These are phyloP conservation scores for Ilyonectria sp. DNA, from an alignment of 2,329 filamentous ascomycete species.

Conservation along the genomic window DNA sequence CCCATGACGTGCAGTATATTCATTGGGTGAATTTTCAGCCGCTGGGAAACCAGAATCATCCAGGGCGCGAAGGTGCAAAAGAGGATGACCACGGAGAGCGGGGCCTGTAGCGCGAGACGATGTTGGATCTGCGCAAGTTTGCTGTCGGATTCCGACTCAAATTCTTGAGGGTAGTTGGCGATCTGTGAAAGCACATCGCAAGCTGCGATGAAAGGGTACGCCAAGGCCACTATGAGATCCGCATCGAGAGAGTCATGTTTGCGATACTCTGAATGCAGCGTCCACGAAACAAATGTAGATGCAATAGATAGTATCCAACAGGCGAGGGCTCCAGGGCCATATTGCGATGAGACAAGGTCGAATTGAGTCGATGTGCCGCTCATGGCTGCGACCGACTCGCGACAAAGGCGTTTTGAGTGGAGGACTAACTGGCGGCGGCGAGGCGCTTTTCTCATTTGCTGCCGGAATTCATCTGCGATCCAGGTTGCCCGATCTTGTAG, in stretches of 20 bases:
- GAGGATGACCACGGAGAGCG: not conserved
- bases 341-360: not conserved
- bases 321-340: not conserved
- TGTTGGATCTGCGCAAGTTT: not conserved
- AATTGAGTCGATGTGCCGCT: not conserved
- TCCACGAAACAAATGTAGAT: not conserved
- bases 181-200: not conserved
- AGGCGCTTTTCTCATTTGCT: too few relatives aligned
- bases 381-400: not conserved
- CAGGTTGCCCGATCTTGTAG: too few relatives aligned
- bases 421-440: too few relatives aligned
- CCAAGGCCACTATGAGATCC: not conserved
- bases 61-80: not conserved
- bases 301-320: not conserved
- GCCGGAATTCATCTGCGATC: too few relatives aligned
- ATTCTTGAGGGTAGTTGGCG: not conserved
- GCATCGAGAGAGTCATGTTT: not conserved
- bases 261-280: not conserved
- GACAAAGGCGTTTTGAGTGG: not conserved
- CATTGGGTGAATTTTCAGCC: not conserved
- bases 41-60: not conserved
- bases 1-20: not conserved
- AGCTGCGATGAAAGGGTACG: not conserved
- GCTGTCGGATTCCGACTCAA: not conserved
- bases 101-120: not conserved